phyloP scores from a whole-genome alignment of 2,329 filamentous ascomycete genomes.

The Fusarium denticulatum region DNA sequence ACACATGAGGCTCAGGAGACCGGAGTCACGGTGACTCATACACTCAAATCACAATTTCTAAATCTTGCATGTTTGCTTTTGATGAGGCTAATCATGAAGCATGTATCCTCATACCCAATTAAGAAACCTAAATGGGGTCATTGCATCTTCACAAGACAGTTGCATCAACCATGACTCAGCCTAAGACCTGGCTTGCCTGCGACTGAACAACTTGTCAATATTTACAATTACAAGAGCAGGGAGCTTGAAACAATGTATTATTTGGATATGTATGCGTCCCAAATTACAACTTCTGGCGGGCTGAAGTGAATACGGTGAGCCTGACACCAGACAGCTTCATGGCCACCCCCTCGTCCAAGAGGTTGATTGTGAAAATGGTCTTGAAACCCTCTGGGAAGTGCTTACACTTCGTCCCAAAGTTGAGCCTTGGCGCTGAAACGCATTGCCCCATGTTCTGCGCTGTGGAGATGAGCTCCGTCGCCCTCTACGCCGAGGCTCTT shows the following conservation, averaged over 20 bases:
- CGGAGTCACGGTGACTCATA: background rate
- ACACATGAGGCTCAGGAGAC: background rate
- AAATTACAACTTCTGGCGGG: background rate
- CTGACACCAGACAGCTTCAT: background rate
- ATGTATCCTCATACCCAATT: rapidly evolving
- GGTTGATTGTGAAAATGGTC: background rate
- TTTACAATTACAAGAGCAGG: rapidly evolving
- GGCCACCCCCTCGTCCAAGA: background rate
- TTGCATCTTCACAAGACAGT: too few species aligned
- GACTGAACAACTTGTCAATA: background rate
- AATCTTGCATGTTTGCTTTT: background rate
- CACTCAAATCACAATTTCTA: too few species aligned
- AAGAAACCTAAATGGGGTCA: rapidly evolving
- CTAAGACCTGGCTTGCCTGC: background rate
- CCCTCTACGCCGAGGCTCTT: background rate
- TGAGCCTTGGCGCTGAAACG: background rate
- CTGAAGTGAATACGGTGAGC: background rate
- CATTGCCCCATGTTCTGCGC: background rate
- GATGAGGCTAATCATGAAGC: rapidly evolving
- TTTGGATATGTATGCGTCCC: background rate
- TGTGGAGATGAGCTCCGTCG: background rate
- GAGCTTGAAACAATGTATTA: background rate
- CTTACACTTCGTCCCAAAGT: background rate
- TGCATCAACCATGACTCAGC: too few species aligned
- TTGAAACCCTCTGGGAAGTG: background rate